Evolutionary conservation across 1,139 yeast genomes (phyloP).

Genomic region (Diutina mesorugosa): DNA sequence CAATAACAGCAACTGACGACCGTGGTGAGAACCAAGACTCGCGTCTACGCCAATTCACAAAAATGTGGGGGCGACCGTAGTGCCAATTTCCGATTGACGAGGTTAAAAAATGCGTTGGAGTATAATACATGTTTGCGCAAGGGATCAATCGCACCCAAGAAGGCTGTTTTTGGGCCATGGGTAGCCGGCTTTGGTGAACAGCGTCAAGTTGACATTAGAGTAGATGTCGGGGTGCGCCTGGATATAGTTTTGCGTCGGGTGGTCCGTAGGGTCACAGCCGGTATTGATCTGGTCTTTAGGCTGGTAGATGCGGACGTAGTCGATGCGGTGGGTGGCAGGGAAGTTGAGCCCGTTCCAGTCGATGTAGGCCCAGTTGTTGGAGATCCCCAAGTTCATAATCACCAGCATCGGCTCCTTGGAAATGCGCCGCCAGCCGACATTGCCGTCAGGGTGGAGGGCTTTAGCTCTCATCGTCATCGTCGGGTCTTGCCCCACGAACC

Average conservation of each 20-base stretch:
- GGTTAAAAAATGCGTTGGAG: too few relatives aligned
- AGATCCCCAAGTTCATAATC: conserved; percentile 59
- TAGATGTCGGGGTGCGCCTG: conserved; percentile 51
- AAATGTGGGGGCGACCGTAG: too few relatives aligned
- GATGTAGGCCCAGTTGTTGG: conserved; percentile 73
- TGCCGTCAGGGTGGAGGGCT: conserved; percentile 59
- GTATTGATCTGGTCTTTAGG: conserved; percentile 37
- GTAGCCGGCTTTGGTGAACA: conserved; percentile 48
- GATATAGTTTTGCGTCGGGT: conserved; percentile 68
- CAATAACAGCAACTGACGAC: too few relatives aligned
- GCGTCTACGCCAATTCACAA: too few relatives aligned
- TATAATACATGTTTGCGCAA: background rate
- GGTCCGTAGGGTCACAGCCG: conserved; percentile 66
- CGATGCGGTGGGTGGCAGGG: conserved; percentile 58
- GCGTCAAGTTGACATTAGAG: conserved; percentile 45
- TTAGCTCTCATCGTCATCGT: conserved; percentile 49
- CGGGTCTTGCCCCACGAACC: conserved; percentile 68
- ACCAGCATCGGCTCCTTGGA: conserved; percentile 18
- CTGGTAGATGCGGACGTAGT: conserved; percentile 72
- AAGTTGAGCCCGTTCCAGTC: conserved; percentile 61
- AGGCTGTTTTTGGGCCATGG: conserved; percentile 40
- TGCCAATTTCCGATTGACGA: too few relatives aligned
- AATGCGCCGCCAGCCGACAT: conserved; percentile 14
- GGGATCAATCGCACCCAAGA: background rate
- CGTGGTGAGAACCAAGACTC: too few relatives aligned